Evolutionary conservation across 2,329 filamentous ascomycete species (phyloP).

Genomic region (Trichothecium sympodiale): DNA sequence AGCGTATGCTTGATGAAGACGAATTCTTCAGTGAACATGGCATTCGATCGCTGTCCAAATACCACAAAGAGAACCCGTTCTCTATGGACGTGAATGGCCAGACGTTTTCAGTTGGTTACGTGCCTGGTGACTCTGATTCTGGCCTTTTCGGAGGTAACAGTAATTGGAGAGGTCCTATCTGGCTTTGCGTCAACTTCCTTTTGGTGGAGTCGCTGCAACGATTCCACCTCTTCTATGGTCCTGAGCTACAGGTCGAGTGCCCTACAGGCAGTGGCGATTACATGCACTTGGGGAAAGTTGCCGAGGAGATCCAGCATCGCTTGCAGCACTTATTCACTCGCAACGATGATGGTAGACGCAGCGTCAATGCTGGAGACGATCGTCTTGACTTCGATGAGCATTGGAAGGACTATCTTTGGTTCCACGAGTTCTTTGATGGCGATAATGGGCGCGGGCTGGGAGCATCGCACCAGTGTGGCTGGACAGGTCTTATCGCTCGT

Average conservation of each 20-base stretch:
- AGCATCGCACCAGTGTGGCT: conserved; percentile 89
- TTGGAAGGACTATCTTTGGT: conserved; percentile 82
- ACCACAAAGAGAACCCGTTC: conserved; percentile 80
- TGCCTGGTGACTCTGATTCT: conserved; percentile 93
- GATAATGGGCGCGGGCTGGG: conserved; percentile 82
- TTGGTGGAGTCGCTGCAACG: conserved; percentile 88
- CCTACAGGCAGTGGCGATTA: conserved; percentile 86
- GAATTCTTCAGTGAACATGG: conserved; percentile 88
- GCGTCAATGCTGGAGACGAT: conserved; percentile 77
- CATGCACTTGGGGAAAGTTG: conserved; percentile 92
- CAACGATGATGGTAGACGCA: conserved; percentile 74
- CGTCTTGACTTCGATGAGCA: conserved; percentile 81
- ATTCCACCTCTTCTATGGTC: conserved; percentile 94
- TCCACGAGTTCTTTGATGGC: conserved; percentile 95
- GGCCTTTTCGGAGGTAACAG: conserved; percentile 94
- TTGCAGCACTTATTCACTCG: conserved; percentile 84
- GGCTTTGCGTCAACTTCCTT: conserved; percentile 92
- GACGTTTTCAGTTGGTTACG: conserved; percentile 75
- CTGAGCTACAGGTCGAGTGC: conserved; percentile 80
- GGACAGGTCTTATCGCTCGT: conserved; percentile 90
- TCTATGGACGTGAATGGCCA: conserved; percentile 95
- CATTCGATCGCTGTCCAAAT: conserved; percentile 85
- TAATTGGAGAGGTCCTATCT: conserved; percentile 94
- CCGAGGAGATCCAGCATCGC: conserved; percentile 89
- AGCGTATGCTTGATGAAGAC: conserved; percentile 85